phyloP scores from a whole-genome alignment of 1,284 basidiomycete genomes.

The Ustilago cynodontis region DNA sequence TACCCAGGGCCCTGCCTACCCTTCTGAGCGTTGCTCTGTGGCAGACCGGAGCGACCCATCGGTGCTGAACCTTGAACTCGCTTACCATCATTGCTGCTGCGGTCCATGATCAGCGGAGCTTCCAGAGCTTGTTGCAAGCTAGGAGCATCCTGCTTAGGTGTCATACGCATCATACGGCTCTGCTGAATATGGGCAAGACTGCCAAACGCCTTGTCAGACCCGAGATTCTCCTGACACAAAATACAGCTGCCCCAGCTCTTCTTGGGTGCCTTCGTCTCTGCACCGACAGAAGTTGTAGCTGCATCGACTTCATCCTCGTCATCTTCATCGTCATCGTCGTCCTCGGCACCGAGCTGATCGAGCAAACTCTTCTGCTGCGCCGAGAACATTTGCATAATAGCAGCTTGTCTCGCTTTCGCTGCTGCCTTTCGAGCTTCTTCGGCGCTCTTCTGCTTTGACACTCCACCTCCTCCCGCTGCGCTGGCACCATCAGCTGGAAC shows the following conservation, averaged over 20 bases:
- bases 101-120: slow-evolving; percentile 71
- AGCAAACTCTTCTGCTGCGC: slow-evolving; percentile 67
- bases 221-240: slow-evolving; percentile 95
- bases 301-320: slow-evolving; percentile 47
- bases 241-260: slow-evolving; percentile 83
- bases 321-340: slow-evolving; percentile 58
- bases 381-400: slow-evolving; percentile 68
- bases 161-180: slow-evolving; percentile 84
- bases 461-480: slow-evolving; percentile 4
- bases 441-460: slow-evolving; percentile 30
- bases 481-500: slow-evolving; percentile 16
- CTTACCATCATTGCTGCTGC: slow-evolving; percentile 53
- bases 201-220: slow-evolving; percentile 81
- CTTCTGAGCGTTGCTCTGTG: slow-evolving; percentile 12
- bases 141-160: slow-evolving; percentile 77
- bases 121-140: slow-evolving; percentile 81
- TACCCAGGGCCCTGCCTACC: slow-evolving; percentile 68
- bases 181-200: slow-evolving; percentile 90
- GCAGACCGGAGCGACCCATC: slow-evolving; percentile 29
- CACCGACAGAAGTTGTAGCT: slow-evolving; percentile 19
- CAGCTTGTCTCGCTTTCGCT: slow-evolving; percentile 65
- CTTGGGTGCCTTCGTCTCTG: slow-evolving; percentile 30
- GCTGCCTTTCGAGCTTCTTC: slow-evolving; percentile 60
- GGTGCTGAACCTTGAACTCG: slow-evolving; percentile 48
- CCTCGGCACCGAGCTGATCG: slow-evolving; percentile 61